Base-by-base conservation (phyloP, 768 basidiomycete species). In the Mycena rebaudengoi region DNA sequence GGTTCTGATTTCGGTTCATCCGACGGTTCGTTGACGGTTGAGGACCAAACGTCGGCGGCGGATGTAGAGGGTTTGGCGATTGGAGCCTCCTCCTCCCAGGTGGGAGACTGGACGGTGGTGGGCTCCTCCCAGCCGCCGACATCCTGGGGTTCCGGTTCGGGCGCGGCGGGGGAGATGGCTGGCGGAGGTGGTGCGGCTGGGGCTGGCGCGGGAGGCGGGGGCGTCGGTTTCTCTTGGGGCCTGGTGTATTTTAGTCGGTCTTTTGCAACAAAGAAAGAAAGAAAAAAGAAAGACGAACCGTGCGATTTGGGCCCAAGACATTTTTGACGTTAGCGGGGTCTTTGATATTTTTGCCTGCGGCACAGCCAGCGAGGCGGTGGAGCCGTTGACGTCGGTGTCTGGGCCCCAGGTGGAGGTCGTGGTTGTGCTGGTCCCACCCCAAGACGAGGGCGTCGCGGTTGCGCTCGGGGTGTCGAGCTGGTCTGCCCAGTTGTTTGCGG, bases 261-360 rank as follows among this genome's bases (percentile, higher is more conserved):
- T 60, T 49, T 54, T 23, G 68, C 58, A 44, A 25, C 29, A 18
- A 41, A 49, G 6, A 62, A 29, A 26, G 25, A 62, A 39, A 39
- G 64, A 44, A 30, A 51, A 28, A 59, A n/a, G n/a, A n/a, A n/a
- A n/a, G n/a, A 78, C 84, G 7, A 71, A 91, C 92, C 89, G 83
- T 65, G 93, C 92, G 73, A 95, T 83, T 70, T 95, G 91, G 8
- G 93, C 93, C 92, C 92, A 95, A 33, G 93, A 94, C 62, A 91
- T 76, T 79, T 93, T 92, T 8, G 91, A 88, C 13, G 86, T 90
- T 28, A 90, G 87, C 41, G 91, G 90, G 12, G 85, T 80, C 77
- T 88, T 71, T 37, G 76, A 67, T 59, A 70, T 75, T 66, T 77
- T 83, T 66, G 64, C 72, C 20, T 75, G 57, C n/a, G 78, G 70